Evolutionary conservation across 2,329 filamentous ascomycete species (phyloP), one percentile per base, ranked within the genome.

Genomic region (Xylariaceae sp.): DNA sequence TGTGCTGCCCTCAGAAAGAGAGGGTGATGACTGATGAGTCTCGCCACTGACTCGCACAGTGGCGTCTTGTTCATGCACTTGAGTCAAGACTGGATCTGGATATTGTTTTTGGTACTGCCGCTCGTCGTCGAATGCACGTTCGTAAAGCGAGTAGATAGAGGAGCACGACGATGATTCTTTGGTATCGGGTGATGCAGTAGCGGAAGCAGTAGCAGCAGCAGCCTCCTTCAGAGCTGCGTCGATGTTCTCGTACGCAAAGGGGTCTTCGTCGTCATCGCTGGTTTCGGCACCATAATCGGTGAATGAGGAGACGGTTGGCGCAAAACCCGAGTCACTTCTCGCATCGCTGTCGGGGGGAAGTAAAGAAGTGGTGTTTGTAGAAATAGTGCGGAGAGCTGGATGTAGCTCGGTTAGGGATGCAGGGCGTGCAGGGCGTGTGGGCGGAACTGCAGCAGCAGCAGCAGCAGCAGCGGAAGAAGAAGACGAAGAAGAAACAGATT

Each of bases 241-340:
- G 11, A 59, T 54, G 29, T 51, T 61, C 41, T 60, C 55, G 41
- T 61, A 63, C 4, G 52, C 48, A 38, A 64, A 63, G 19, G 64
- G 65, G 39, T 69, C 65, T 48, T 71, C 66, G 43, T 62, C 67
- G 16, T 46, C 50, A 35, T 52, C 63, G 50, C 72, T 52, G 46
- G 65, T 58, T 43, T 72, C 67, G 39, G 68, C 67, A 22, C 37
- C 47, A 40, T 52, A 46, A 17, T 43, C 66, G 19, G 67, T 70
- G 44, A 59, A 59, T 14, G 62, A 58, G 25, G 71, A 72, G 23
- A 68, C 65, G 14, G 72, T 73, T 11, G 72, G 67, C 40, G 74
- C 72, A 41, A 77, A 69, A 6, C 71, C 75, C 20, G 77, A 82
- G 55, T 82, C 77, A 48, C 79, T 70, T 62, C 77, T 82, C 61